Conservation (phyloP, 116 monocot species). For the Dioscorea cayenensis region DNA sequence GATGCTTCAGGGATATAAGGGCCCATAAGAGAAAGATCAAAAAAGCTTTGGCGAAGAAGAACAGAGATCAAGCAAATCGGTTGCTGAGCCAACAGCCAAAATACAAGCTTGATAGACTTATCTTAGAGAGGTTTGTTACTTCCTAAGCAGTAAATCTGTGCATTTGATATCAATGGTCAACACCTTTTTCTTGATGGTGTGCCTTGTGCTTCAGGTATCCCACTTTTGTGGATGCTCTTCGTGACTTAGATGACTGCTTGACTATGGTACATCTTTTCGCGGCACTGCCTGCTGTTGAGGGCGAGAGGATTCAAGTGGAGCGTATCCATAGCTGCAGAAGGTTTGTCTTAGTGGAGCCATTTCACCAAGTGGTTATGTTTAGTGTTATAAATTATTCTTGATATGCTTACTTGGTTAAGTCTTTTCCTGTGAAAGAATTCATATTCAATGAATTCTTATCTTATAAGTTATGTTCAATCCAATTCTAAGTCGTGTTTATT, state of each 20-base stretch:
- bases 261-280: conserved; percentile 98
- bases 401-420: too few relatives aligned
- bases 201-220: conserved; percentile 56
- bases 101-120: conserved; percentile 75
- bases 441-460: too few relatives aligned
- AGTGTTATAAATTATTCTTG: too few relatives aligned
- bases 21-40: conserved; percentile 75
- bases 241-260: conserved; percentile 93
- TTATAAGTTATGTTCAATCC: too few relatives aligned
- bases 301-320: conserved; percentile 73
- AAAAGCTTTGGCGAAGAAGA: conserved; percentile 80
- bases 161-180: background rate
- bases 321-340: conserved; percentile 86
- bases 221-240: conserved; percentile 72
- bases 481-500: too few relatives aligned
- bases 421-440: too few relatives aligned
- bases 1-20: conserved; percentile 55
- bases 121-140: conserved; percentile 69
- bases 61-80: conserved; percentile 65
- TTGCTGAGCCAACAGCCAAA: conserved; percentile 49
- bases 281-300: conserved; percentile 70
- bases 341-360: conserved; percentile 23
- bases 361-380: background rate
- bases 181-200: conserved; percentile 2
- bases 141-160: background rate